A percentile compares a stretch with the other conserved stretches of the same genome.
Conservation (phyloP, 495 filamentous ascomycete genomes). For the Thermochaetoides thermophila region DNA sequence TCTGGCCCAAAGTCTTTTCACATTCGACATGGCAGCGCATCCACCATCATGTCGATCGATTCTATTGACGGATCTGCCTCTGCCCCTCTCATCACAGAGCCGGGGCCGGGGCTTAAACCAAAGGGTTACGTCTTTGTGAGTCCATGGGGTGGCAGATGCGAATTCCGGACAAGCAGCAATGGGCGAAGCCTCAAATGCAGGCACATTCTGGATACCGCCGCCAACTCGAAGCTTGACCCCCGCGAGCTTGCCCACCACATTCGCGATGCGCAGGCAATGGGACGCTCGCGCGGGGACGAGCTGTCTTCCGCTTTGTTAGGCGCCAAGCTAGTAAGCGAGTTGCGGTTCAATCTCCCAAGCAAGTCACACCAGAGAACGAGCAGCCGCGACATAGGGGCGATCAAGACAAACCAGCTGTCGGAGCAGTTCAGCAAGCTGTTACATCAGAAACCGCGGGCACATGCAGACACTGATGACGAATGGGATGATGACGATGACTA, state of each 20-base stretch:
- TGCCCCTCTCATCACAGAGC: slow-evolving; percentile 23
- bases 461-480: too few species aligned
- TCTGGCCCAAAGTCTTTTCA: slow-evolving; percentile 16
- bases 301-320: slow-evolving; percentile 14
- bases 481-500: slow-evolving; percentile 15
- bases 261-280: slow-evolving; percentile 18
- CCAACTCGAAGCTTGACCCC: slow-evolving; percentile 24
- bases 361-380: too few species aligned
- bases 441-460: slow-evolving; percentile 7
- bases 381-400: too few species aligned
- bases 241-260: slow-evolving; percentile 23
- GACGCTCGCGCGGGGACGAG: slow-evolving; percentile 15
- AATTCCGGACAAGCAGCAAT: slow-evolving; percentile 60
- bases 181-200: slow-evolving; percentile 67
- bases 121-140: slow-evolving; percentile 52
- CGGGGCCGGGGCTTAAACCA: slow-evolving; percentile 30
- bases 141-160: slow-evolving; percentile 78
- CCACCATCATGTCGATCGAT: slow-evolving; percentile 23
- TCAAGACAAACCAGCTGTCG: slow-evolving; percentile 20
- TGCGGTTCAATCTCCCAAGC: slow-evolving; percentile 70
- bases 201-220: slow-evolving; percentile 43
- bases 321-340: slow-evolving; percentile 55
- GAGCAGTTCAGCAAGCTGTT: slow-evolving; percentile 24
- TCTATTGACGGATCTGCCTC: slow-evolving; percentile 17
- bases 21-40: slow-evolving; percentile 19